Conservation (phyloP, 83 land plant species). For the Diphasiastrum complanatum region DNA sequence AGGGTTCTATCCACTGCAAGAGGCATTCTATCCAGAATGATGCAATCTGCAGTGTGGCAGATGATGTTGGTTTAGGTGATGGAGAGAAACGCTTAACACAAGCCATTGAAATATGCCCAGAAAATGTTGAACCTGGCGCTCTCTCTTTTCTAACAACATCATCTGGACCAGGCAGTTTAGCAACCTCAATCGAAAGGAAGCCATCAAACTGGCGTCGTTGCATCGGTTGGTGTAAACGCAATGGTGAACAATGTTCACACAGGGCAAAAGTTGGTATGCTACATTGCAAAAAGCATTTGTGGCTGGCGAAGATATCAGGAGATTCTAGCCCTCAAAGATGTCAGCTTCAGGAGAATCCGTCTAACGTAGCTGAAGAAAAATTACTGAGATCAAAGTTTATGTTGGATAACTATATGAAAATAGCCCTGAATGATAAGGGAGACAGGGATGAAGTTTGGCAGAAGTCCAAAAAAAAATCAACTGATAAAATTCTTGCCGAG, state of each 20-base stretch:
- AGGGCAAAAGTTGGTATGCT: slow-evolving; percentile 56
- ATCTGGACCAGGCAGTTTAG: too few relatives aligned
- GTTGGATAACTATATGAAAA: neutral
- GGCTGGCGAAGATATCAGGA: neutral
- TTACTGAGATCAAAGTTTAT: too few relatives aligned
- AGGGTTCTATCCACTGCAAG: neutral
- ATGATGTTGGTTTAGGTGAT: too few relatives aligned
- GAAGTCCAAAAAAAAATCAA: slow-evolving; percentile 35
- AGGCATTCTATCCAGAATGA: too few relatives aligned
- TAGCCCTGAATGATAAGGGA: slow-evolving; percentile 12
- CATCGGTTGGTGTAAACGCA: slow-evolving; percentile 41
- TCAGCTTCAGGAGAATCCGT: slow-evolving; percentile 7
- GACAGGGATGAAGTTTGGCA: slow-evolving; percentile 10
- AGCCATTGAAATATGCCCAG: too few relatives aligned
- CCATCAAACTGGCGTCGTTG: slow-evolving; percentile 36
- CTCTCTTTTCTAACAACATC: too few relatives aligned
- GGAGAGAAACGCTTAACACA: too few relatives aligned
- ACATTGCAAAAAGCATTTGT: slow-evolving; percentile 79
- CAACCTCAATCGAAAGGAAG: too few relatives aligned
- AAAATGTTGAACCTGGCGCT: too few relatives aligned
- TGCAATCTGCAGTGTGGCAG: too few relatives aligned
- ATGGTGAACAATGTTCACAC: slow-evolving; percentile 50
- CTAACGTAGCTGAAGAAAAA: neutral
- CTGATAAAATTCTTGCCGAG: slow-evolving; percentile 52
- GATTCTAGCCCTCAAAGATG: slow-evolving; percentile 24